Conservation (phyloP, 306 rosid species). For the Cicer chorassanicum region DNA sequence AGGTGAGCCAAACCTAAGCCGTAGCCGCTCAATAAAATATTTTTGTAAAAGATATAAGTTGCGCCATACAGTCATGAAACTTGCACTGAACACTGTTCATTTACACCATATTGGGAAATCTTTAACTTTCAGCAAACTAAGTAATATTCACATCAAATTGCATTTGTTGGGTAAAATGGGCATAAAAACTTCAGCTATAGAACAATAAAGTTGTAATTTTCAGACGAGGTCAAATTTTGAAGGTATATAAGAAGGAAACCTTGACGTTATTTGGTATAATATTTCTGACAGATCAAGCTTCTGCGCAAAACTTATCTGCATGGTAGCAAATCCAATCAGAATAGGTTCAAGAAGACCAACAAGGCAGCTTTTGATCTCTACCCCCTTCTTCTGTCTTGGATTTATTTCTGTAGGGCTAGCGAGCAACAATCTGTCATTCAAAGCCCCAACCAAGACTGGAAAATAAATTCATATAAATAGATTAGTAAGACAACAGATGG, state of each 20-base stretch:
- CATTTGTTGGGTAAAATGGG: conserved; percentile 7
- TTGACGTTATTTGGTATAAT: conserved; percentile 92
- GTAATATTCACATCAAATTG: conserved; percentile 33
- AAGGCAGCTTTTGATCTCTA: conserved; percentile 95
- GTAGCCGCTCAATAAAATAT: neutral
- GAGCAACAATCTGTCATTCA: conserved; percentile 87
- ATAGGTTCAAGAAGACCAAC: conserved; percentile 98
- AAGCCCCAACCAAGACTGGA: conserved; percentile 86
- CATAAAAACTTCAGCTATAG: conserved; percentile 5
- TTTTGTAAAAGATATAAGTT: conserved; percentile 8
- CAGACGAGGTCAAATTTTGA: neutral
- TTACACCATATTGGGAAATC: conserved; percentile 22
- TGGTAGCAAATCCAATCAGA: conserved; percentile 93
- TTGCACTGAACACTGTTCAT: conserved; percentile 18
- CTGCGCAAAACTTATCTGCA: conserved; percentile 96
- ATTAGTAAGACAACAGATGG: conserved; percentile 46
- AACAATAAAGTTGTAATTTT: conserved; percentile 7
- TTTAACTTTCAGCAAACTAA: conserved; percentile 33
- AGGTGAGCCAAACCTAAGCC: neutral
- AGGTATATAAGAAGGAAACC: conserved; percentile 58
- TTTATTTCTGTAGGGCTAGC: conserved; percentile 90
- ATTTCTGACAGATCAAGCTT: conserved; percentile 93
- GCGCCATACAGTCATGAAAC: conserved; percentile 1
- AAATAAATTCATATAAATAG: conserved; percentile 40
- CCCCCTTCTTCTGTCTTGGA: conserved; percentile 88